Evolutionary conservation across 352 stramenopile species (phyloP), one percentile per base, ranked within the genome.

Genomic region (Pythium grandisporangium): DNA sequence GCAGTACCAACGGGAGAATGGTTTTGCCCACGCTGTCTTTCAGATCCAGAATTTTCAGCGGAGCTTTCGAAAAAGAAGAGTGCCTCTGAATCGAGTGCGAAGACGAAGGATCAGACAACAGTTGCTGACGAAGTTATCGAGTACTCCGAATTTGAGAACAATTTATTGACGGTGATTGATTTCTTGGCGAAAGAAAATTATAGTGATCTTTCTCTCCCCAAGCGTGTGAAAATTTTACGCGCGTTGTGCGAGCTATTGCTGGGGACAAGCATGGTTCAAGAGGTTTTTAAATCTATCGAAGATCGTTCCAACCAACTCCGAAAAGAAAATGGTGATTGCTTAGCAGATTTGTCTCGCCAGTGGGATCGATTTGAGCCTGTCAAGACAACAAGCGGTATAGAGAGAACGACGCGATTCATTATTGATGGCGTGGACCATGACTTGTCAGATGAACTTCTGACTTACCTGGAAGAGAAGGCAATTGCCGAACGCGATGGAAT

Each of bases 141-240:
- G 24, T 64, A 53, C 26, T 38, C 42, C 4, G 27, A 52, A 5
- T 12, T 86, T 23, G 77, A 87, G 30, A 86, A 83, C 50, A 66
- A 60, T 17, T 40, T 89, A 2, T 20, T 80, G 3, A 45, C 51
- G 19, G 66, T 61, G n/a, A 76, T 86, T 37, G 72, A 79, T 11
- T 50, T 81, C 23, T 42, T 93, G 6, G 86, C 76, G 4, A 63
- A 64, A 30, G 79, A 93, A 47, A 81, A 73, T 42, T 87, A 84
- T 35, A 63, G 63, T 7, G 64, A 76, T 20, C 22, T 84, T 30
- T 43, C 47, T 36, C 32, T 89, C 3, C 34, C 20, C 16, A 72
- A 93, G 36, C 68, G 75, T 6, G 53, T 90, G 6, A 55, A 58
- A 14, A 49, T 93, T 13, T 48, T 89, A 14, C 58, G 68, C 5